Conservation (phyloP, 331 rosid species). For the Acacia pycnantha region DNA sequence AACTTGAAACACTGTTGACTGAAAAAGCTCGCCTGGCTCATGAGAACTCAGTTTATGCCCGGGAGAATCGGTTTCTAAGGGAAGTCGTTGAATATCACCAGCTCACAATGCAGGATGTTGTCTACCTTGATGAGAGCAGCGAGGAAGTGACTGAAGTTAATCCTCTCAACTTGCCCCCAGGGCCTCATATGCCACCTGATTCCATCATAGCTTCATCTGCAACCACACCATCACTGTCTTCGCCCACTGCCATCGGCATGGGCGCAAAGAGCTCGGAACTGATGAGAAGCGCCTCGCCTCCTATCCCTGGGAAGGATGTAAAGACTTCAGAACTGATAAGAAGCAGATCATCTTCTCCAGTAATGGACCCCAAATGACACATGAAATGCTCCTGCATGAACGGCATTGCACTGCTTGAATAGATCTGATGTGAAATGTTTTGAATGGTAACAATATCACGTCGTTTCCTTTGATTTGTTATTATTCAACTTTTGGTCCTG, state of each 20-base stretch:
- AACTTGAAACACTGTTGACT: conserved; percentile 89
- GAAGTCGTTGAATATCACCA: conserved; percentile 98
- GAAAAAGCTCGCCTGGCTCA: conserved; percentile 95
- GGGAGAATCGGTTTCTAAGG: conserved; percentile 91
- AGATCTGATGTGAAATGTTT: neutral
- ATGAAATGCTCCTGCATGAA: neutral
- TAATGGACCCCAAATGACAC: conserved; percentile 2
- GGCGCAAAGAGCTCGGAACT: neutral
- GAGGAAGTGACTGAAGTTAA: conserved; percentile 95
- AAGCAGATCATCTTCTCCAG: neutral
- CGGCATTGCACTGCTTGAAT: neutral
- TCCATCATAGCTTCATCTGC: conserved; percentile 31
- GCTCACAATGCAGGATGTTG: conserved; percentile 97
- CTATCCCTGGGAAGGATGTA: neutral
- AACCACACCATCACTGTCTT: conserved; percentile 31
- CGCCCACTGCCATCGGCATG: conserved; percentile 13
- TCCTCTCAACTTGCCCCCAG: conserved; percentile 59
- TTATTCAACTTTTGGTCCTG: neutral
- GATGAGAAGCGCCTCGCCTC: neutral
- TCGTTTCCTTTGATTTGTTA: neutral
- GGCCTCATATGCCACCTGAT: conserved; percentile 31
- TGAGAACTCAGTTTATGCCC: conserved; percentile 86
- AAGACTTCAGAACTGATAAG: neutral
- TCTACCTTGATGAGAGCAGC: conserved; percentile 82
- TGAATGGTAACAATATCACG: neutral